Evolutionary conservation across 2,329 filamentous ascomycete species (phyloP).

Genomic region (Diaporthe citrichinensis): DNA sequence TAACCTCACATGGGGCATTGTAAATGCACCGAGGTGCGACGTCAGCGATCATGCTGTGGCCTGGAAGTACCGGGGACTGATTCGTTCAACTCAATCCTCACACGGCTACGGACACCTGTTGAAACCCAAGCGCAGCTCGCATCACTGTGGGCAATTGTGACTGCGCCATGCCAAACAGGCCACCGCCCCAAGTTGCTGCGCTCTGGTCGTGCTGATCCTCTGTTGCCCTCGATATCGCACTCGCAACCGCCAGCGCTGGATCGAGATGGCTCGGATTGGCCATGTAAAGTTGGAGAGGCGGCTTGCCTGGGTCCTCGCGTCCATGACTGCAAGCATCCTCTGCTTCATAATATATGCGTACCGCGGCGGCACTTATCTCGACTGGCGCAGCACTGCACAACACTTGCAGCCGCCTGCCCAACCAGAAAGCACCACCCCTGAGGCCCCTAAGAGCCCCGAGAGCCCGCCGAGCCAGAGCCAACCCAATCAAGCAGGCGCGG

Average conservation of each 20-base stretch:
- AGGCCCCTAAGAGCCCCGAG: neutral
- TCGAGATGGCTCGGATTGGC: conserved; percentile 22
- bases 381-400: neutral
- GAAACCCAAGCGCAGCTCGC: neutral
- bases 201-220: neutral
- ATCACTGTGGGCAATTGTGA: neutral
- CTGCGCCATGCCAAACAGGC: neutral
- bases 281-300: conserved; percentile 14
- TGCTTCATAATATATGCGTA: conserved; percentile 17
- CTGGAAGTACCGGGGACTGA: conserved; percentile 1
- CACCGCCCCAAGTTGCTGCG: neutral
- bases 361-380: neutral
- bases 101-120: conserved; percentile 1
- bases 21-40: conserved; percentile 24
- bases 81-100: neutral
- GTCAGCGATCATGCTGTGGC: conserved; percentile 7
- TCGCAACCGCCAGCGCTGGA: neutral
- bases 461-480: neutral
- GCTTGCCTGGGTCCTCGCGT: conserved; percentile 23
- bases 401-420: neutral
- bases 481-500: neutral
- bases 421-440: neutral
- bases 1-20: neutral
- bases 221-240: neutral
- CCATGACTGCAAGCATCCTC: conserved; percentile 23